A percentile compares a stretch with the other conserved stretches of the same genome.
phyloP scores from a whole-genome alignment of 2,329 filamentous ascomycete species.

The Verticillium alfalfae region DNA sequence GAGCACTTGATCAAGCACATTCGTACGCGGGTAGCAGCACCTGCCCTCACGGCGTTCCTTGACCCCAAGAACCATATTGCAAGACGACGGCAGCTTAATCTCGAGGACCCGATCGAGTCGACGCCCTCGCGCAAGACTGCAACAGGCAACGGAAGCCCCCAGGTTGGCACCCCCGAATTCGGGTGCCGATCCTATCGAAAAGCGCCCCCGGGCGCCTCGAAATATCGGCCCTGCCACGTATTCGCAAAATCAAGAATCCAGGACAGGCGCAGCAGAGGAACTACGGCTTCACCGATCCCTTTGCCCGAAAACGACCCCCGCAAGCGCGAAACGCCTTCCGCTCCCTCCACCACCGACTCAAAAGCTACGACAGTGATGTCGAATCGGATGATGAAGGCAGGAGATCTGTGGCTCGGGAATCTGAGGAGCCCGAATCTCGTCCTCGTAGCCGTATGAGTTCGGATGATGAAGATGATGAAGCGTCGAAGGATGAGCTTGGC shows the following conservation, averaged over 20 bases:
- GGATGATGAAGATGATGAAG: constrained; percentile 41
- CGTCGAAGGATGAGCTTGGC: constrained; percentile 42
- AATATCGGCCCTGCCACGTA: constrained; percentile 65
- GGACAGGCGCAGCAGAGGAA: constrained; percentile 48
- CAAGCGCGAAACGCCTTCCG: constrained; percentile 59
- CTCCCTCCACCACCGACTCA: constrained; percentile 74
- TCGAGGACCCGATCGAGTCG: constrained; percentile 20
- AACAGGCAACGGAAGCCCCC: constrained; percentile 56
- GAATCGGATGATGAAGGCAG: constrained; percentile 79
- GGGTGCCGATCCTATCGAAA: constrained; percentile 55
- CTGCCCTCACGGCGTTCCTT: constrained; percentile 73
- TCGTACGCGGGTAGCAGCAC: constrained; percentile 78
- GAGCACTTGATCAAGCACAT: constrained; percentile 87
- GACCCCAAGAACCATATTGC: constrained; percentile 74
- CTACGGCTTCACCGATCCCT: constrained; percentile 61
- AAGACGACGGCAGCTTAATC: constrained; percentile 73
- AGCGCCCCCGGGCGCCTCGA: constrained; percentile 52
- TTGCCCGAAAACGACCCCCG: constrained; percentile 58
- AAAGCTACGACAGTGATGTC: constrained; percentile 70
- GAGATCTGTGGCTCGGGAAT: constrained; percentile 62
- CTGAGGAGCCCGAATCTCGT: constrained; percentile 79
- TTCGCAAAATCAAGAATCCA: constrained; percentile 61
- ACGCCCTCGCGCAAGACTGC: constrained; percentile 47
- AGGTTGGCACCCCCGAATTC: constrained; percentile 61
- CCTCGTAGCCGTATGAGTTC: constrained; percentile 69